Evolutionary conservation across 495 filamentous ascomycete genomes (phyloP).

Genomic region (Penicillium diatomitis): DNA sequence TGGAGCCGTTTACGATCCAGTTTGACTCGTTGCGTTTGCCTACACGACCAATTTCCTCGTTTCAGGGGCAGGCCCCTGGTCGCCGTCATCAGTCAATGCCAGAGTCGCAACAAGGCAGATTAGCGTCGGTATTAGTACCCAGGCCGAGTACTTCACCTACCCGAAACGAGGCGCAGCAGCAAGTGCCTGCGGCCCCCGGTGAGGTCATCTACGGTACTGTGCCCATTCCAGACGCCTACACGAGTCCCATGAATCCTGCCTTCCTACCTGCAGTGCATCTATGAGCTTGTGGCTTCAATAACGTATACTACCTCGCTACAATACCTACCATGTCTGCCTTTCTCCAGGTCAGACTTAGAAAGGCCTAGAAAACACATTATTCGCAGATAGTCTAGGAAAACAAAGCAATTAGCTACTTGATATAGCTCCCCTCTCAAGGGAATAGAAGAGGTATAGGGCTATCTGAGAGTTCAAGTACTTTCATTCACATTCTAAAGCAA

Average conservation of each 20-base stretch:
- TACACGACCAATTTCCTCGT: conserved; percentile 46
- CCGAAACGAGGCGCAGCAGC: conserved; percentile 20
- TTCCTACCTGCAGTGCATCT: conserved; percentile 24
- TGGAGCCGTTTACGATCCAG: conserved; percentile 28
- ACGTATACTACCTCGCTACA: too few relatives aligned
- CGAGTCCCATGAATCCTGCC: conserved; percentile 34
- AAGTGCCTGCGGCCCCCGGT: conserved; percentile 38
- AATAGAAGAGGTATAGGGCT: too few relatives aligned
- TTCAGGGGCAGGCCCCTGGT: conserved; percentile 74
- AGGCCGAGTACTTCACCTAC: conserved; percentile 16
- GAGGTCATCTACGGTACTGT: conserved; percentile 43
- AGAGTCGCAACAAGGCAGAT: conserved; percentile 49
- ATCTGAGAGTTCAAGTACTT: too few relatives aligned
- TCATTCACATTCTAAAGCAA: too few relatives aligned
- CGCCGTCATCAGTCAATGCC: conserved; percentile 69
- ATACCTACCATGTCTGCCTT: too few relatives aligned
- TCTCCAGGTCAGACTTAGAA: too few relatives aligned
- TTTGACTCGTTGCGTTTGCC: conserved; percentile 40
- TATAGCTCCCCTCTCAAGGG: too few relatives aligned
- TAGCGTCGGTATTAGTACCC: conserved; percentile 31
- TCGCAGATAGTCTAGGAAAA: too few relatives aligned
- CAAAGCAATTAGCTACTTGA: too few relatives aligned
- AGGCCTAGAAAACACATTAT: too few relatives aligned
- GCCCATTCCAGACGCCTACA: conserved; percentile 44
- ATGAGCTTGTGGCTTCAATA: too few relatives aligned